Percentiles rank a stretch among this genome's conserved stretches.
phyloP scores from a whole-genome alignment of 371 early-diverging fungal species.

The Mucor mucedo region DNA sequence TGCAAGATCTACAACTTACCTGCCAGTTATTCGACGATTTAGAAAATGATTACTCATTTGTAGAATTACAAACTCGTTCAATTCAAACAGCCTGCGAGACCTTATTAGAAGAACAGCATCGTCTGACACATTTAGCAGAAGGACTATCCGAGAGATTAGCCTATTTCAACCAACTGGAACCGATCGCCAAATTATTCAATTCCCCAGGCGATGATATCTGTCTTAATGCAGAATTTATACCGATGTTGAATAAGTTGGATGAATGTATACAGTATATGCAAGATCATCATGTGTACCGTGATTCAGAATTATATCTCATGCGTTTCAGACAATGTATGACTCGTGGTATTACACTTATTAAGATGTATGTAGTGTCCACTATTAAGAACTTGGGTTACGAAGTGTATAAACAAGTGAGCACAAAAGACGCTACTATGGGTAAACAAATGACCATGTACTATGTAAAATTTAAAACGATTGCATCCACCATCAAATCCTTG shows the following conservation, averaged over 20 bases:
- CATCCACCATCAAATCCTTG: slow-evolving; percentile 65
- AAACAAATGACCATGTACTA: slow-evolving; percentile 69
- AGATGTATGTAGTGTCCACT: slow-evolving; percentile 78
- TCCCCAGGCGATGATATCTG: slow-evolving; percentile 85
- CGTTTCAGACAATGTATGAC: slow-evolving; percentile 91
- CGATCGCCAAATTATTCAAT: slow-evolving; percentile 77
- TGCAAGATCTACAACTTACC: slow-evolving; percentile 60
- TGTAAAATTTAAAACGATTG: slow-evolving; percentile 77
- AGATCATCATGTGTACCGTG: slow-evolving; percentile 72
- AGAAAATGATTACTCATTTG: slow-evolving; percentile 72
- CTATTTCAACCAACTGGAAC: slow-evolving; percentile 84
- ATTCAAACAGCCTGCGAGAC: slow-evolving; percentile 82
- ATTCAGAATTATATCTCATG: slow-evolving; percentile 90
- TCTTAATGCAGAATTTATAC: slow-evolving; percentile 74
- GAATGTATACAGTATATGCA: slow-evolving; percentile 81
- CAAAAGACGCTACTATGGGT: slow-evolving; percentile 31
- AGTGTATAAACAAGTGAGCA: slow-evolving; percentile 52
- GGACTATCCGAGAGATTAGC: slow-evolving; percentile 65
- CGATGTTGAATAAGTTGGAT: slow-evolving; percentile 78
- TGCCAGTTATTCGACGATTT: slow-evolving; percentile 60
- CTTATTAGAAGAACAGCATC: slow-evolving; percentile 72
- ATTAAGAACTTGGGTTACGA: slow-evolving; percentile 72
- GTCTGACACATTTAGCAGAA: slow-evolving; percentile 69
- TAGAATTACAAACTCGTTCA: slow-evolving; percentile 73
- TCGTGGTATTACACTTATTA: slow-evolving; percentile 86